Evolutionary conservation across 2,329 filamentous ascomycete genomes (phyloP), one percentile per base, ranked within the genome.

Genomic region (Ophiostoma montium): DNA sequence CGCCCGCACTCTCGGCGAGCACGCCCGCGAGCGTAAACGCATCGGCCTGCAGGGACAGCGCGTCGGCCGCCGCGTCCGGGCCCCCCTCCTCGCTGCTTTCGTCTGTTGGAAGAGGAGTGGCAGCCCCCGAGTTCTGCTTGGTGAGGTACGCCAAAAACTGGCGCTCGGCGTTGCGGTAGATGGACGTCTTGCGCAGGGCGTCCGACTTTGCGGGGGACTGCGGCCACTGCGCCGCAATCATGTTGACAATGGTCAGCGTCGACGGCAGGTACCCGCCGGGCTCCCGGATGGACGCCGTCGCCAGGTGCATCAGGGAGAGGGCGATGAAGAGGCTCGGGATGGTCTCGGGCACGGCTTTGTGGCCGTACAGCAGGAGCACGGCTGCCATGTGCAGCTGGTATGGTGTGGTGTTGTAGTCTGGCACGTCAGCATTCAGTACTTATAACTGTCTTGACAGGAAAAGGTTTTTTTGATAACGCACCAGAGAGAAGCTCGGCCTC

Each of bases 21-120:
- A 63, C 42, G 15, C 62, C 67, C 8, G 61, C 56, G n/a, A 67
- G 53, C 0, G 66, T 67, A 11, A 65, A 61, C 2, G 60, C 61
- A 50, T 69, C 60, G 13, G 66, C 61, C 39, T 59, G 51, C 19
- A 47, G 43, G 11, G 49, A 46, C 49, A 11, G 23, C 31, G 18
- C 46, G 32, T 11, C 12, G 11, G 7, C 47, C 48, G 15, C 48
- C 50, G 35, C 31, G 15, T 11, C 19, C 27, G 16, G 11, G 13
- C 19, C n/a, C 12, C 19, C 23, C 6, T 23, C 30, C n/a, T 30
- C 27, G 21, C n/a, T n/a, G n/a, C n/a, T n/a, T n/a, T n/a, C n/a
- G n/a, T n/a, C n/a, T n/a, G n/a, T n/a, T n/a, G n/a, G n/a, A n/a
- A n/a, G n/a, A n/a, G n/a, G n/a, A n/a, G n/a, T n/a, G n/a, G n/a